phyloP scores from a whole-genome alignment of 2,329 filamentous ascomycete species.

The Nannizzia gypsea region DNA sequence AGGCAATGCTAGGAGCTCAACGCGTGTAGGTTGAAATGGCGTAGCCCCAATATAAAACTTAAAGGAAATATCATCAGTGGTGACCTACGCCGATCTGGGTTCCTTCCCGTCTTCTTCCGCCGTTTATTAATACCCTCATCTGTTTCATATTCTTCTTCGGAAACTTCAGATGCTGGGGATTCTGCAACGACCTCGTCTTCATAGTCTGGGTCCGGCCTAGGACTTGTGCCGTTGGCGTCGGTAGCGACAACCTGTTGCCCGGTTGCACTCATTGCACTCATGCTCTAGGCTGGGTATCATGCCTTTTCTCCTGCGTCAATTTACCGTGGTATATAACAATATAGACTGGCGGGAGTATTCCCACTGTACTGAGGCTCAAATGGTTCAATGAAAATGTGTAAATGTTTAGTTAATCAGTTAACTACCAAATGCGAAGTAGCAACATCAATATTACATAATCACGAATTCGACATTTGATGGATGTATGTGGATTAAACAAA shows the following conservation, averaged over 20 bases:
- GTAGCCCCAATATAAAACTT: no score
- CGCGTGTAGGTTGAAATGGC: background rate
- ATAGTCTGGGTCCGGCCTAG: background rate
- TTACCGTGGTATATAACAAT: background rate
- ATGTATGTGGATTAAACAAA: no score
- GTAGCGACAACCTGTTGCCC: background rate
- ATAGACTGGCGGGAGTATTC: background rate
- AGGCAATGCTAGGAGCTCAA: background rate
- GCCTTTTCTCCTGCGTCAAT: background rate
- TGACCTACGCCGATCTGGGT: background rate
- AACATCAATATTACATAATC: no score
- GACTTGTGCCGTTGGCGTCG: background rate
- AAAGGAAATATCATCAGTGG: background rate
- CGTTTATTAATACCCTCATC: constrained; percentile 9
- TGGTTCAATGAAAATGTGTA: no score
- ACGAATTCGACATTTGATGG: no score
- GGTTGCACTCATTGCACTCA: background rate
- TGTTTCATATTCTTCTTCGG: constrained; percentile 17
- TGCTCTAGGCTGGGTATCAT: background rate
- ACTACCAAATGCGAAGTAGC: no score
- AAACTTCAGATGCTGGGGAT: constrained; percentile 8
- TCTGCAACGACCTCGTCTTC: background rate
- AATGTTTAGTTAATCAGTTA: no score
- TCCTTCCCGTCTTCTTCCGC: background rate
- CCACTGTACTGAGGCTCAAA: no score